These are phyloP conservation scores for Fusarium neocosmosporiellum DNA, from an alignment of 2,329 filamentous ascomycete genomes.

Conservation along the genomic window DNA sequence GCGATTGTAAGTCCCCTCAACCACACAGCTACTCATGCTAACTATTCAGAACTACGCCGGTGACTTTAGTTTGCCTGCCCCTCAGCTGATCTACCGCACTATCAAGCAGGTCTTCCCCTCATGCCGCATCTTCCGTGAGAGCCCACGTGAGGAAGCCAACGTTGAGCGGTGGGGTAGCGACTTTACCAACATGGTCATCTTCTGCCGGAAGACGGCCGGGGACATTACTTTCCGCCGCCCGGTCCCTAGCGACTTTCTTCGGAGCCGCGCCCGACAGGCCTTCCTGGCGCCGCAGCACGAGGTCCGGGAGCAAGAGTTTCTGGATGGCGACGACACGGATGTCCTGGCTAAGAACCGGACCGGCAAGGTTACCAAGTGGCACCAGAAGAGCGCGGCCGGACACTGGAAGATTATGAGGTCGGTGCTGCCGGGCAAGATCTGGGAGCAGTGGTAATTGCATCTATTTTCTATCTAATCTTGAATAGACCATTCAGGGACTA, in stretches of 20 bases:
- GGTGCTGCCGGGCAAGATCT: slow-evolving; percentile 81
- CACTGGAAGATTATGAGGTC: slow-evolving; percentile 95
- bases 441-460: slow-evolving; percentile 77
- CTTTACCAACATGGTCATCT: slow-evolving; percentile 97
- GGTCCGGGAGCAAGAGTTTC: slow-evolving; percentile 65
- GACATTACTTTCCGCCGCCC: slow-evolving; percentile 75
- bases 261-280: slow-evolving; percentile 74
- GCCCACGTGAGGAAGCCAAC: slow-evolving; percentile 61
- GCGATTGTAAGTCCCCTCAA: slow-evolving; percentile 75
- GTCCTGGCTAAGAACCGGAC: slow-evolving; percentile 74
- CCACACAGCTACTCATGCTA: slow-evolving; percentile 13
- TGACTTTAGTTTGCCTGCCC: slow-evolving; percentile 81
- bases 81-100: slow-evolving; percentile 83
- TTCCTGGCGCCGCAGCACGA: slow-evolving; percentile 81
- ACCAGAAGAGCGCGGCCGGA: slow-evolving; percentile 79
- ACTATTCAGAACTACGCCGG: slow-evolving; percentile 86
- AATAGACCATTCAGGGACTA: slow-evolving; percentile 9
- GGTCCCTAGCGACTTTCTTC: slow-evolving; percentile 73
- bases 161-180: slow-evolving; percentile 66
- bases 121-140: slow-evolving; percentile 91
- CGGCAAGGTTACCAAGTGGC: slow-evolving; percentile 74
- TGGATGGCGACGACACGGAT: slow-evolving; percentile 57
- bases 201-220: slow-evolving; percentile 77
- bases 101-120: slow-evolving; percentile 86
- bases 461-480: slow-evolving; percentile 6